These are phyloP conservation scores for Tricholoma terreum DNA, from an alignment of 768 basidiomycete genomes.

Conservation along the genomic window DNA sequence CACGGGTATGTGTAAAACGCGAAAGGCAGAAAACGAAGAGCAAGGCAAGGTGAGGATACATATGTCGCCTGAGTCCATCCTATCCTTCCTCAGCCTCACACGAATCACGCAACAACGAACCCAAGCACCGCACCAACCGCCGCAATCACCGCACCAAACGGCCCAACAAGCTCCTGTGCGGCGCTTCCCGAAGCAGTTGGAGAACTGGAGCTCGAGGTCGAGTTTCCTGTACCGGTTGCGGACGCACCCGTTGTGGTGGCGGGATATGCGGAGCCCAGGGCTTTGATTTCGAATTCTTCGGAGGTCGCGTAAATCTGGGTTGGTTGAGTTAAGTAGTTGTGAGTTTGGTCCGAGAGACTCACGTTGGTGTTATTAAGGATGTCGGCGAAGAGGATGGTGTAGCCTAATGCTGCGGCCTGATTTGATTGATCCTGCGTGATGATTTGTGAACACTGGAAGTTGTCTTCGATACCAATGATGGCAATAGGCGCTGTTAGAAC, in stretches of 20 bases:
- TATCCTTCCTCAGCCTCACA: no score
- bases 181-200: background rate
- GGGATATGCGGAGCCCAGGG: constrained; percentile 16
- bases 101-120: background rate
- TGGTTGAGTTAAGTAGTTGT: background rate
- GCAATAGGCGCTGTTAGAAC: constrained; percentile 41
- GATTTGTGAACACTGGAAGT: constrained; percentile 56
- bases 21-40: no score
- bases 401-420: constrained; percentile 43
- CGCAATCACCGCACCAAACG: background rate
- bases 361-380: constrained; percentile 51
- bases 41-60: no score
- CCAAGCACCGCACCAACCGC: background rate
- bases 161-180: background rate
- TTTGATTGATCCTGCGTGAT: constrained; percentile 45
- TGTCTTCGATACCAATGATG: constrained; percentile 48
- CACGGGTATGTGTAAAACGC: background rate
- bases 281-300: constrained; percentile 50
- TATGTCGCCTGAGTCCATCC: no score
- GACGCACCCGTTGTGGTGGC: background rate
- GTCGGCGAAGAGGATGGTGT: constrained; percentile 50
- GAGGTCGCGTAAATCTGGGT: constrained; percentile 55
- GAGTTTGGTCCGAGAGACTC: constrained; percentile 19
- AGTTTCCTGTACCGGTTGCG: background rate
- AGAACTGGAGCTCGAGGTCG: background rate